Evolutionary conservation across 2,329 filamentous ascomycete genomes (phyloP).

Genomic region (Oidium heveae): DNA sequence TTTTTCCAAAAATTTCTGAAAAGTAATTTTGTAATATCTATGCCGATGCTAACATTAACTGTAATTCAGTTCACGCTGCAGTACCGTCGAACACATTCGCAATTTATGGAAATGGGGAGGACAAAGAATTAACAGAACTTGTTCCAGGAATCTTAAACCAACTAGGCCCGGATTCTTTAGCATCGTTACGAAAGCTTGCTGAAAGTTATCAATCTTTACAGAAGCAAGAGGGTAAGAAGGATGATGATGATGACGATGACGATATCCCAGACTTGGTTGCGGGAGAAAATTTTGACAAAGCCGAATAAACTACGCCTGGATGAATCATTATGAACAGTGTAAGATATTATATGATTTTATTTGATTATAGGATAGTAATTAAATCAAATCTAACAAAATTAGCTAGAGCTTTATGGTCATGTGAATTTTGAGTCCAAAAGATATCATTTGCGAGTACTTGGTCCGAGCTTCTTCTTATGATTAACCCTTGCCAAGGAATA

Average conservation of each 20-base stretch:
- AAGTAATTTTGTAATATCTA: not conserved
- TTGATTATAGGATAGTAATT: too few species aligned
- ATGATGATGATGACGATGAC: slow-evolving; percentile 45
- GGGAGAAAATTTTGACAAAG: slow-evolving; percentile 93
- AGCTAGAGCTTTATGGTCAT: too few species aligned
- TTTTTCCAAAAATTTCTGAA: not conserved
- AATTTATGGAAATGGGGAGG: slow-evolving; percentile 95
- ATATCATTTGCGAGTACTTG: too few species aligned
- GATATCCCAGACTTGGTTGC: slow-evolving; percentile 95
- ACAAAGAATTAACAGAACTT: slow-evolving; percentile 99
- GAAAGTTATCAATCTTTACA: slow-evolving; percentile 99
- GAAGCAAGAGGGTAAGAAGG: slow-evolving; percentile 65
- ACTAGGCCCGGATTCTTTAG: slow-evolving; percentile 91
- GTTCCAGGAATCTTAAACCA: slow-evolving; percentile 99
- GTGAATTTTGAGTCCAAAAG: too few species aligned
- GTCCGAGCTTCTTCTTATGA: too few species aligned
- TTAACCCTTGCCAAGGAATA: too few species aligned
- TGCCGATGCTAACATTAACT: slow-evolving; percentile 1
- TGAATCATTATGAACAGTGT: not conserved
- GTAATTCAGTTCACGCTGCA: slow-evolving; percentile 60
- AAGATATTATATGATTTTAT: too few species aligned
- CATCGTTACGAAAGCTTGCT: slow-evolving; percentile 89
- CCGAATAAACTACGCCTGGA: slow-evolving; percentile 11
- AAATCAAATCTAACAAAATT: too few species aligned
- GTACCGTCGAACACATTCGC: slow-evolving; percentile 98